Evolutionary conservation across 169 alveolate genomes (phyloP), one percentile per base, ranked within the genome.

Genomic region (Eimeria acervulina): DNA sequence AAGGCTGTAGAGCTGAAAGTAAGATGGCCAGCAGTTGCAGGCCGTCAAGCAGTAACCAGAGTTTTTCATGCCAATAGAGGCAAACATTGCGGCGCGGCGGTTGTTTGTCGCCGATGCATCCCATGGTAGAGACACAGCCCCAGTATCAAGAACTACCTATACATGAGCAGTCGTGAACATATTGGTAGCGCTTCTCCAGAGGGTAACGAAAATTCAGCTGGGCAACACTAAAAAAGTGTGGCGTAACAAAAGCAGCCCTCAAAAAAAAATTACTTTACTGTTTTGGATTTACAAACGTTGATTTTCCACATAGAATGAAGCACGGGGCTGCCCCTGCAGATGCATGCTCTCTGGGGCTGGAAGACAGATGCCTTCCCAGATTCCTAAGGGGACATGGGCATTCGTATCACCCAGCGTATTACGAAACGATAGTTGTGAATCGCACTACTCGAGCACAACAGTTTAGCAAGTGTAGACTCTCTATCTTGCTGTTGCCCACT

Each of bases 31-130:
- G 81, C 59, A 85, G 38, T 42, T 85, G 93, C 59, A 85, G 76
- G 26, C 93, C 93, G 68, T 85, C 93, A 21, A 85, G 93, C 36
- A 85, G 21, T 61, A 85, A 28, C 93, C 93, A 85, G 40, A 52
- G n/a, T 40, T 85, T 85, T n/a, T 85, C 93, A 3, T 52, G 80
- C 93, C 93, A 85, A 38, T 59, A 85, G 10, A 85, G 80, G 61
- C 93, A 33, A 52, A 85, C 93, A 38, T 23, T 31, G 42, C 93
- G 93, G 31, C 93, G 93, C 21, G 47, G 93, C 31, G 38, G 59
- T 12, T 52, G 12, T 13, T 81, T 19, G 26, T 85, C 59, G 68
- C 59, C 80, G 1, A 28, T 7, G 36, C 26, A 10, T 40, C 55
- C 81, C 93, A 85, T 85, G 51, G 44, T 52, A 17, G 66, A 1